phyloP scores from a whole-genome alignment of 1,284 basidiomycete species.

The Microbotryum violaceum region DNA sequence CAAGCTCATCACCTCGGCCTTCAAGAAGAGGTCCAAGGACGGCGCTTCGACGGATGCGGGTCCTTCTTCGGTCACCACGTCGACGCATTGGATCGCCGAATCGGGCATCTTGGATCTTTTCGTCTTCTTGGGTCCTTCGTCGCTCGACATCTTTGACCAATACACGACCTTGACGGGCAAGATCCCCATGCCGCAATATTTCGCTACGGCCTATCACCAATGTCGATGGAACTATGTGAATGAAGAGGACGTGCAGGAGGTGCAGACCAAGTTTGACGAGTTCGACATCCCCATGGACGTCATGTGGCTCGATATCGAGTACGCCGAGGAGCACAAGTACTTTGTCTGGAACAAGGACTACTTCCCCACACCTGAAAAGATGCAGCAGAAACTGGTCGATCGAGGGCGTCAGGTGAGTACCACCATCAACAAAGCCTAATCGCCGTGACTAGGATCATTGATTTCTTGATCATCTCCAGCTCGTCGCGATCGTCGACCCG shows the following conservation, averaged over 20 bases:
- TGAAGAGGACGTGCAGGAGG: conserved; percentile 78
- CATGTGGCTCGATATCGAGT: conserved; percentile 96
- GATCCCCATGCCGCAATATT: conserved; percentile 77
- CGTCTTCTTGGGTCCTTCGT: conserved; percentile 80
- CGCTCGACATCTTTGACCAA: conserved; percentile 71
- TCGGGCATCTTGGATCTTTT: conserved; percentile 92
- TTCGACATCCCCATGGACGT: conserved; percentile 93
- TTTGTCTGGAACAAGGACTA: conserved; percentile 90
- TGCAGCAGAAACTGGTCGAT: conserved; percentile 81
- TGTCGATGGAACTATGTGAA: conserved; percentile 98
- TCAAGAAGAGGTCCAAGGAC: conserved; percentile 20
- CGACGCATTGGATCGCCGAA: conserved; percentile 95
- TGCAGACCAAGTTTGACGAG: conserved; percentile 81
- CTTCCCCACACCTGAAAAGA: conserved; percentile 89
- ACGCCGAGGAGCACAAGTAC: conserved; percentile 84
- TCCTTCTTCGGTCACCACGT: conserved; percentile 47
- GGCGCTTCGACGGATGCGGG: conserved; percentile 15
- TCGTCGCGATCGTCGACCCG: conserved; percentile 95
- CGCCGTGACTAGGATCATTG: too few species aligned
- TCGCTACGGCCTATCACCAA: conserved; percentile 92
- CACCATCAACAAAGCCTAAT: background rate
- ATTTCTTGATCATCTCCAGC: conserved; percentile 47
- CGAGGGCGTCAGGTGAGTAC: conserved; percentile 68
- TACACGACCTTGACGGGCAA: conserved; percentile 80
- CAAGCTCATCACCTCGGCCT: conserved; percentile 37